Evolutionary conservation across 2,329 filamentous ascomycete genomes (phyloP), one percentile per base, ranked within the genome.

Genomic region (Botryotinia narcissicola): DNA sequence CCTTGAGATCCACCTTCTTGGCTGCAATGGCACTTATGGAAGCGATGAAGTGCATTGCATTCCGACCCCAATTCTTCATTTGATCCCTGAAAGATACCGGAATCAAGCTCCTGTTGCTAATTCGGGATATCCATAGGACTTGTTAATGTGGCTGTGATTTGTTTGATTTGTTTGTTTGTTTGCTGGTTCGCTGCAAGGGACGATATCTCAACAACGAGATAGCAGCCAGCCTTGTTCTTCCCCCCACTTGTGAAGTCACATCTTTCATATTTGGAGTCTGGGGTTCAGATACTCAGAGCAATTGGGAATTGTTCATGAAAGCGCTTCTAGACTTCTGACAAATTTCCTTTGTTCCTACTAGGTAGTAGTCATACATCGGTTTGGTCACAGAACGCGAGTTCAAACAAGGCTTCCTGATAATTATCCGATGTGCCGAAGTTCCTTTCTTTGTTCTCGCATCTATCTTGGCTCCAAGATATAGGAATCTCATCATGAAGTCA

Each of bases 211-310:
- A 61, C 22, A 40, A 9, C 60, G 18, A 16, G 37, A 42, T 8
- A 42, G 60, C 7, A 57, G 51, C n/a, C 60, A 54, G 48, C 48
- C 60, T 63, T 63, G 60, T 63, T 29, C 59, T 61, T 35, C 25
- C 59, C 35, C 59, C 59, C 59, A 61, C 59, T 61, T 61, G 59
- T 61, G 59, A 40, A 61, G 59, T 61, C 59, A 40, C 32, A 61
- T 61, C 32, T 25, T 25, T 37, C 59, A 61, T 61, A 61, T n/a
- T 42, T 63, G 22, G 14, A 44, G 25, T 63, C 37, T 8, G 37
- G 25, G 60, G 22, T 42, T 9, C 25, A 42, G 22, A 42, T 42
- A 42, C 4, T 42, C n/a, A 37, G 60, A 42, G 42, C 37, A 18
- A 63, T 63, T 29, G 51, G 51, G 51, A 18, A n/a, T 32, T 20